A percentile compares a stretch with the other conserved stretches of the same genome.
These are phyloP conservation scores for Moesziomyces sp. DNA, from an alignment of 1,284 basidiomycete species.

Conservation along the genomic window DNA sequence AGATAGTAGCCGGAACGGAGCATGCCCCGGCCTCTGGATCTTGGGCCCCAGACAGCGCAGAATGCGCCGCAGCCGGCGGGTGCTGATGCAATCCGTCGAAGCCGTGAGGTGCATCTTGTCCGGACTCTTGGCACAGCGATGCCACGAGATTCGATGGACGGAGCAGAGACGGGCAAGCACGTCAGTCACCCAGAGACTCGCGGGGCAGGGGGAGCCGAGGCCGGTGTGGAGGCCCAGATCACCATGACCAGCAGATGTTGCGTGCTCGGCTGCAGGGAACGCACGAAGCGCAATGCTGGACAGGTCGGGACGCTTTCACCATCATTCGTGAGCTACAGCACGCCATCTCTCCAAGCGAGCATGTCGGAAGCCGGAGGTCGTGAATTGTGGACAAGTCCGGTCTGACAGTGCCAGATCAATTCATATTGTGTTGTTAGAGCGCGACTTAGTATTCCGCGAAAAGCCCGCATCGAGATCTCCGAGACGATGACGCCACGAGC, in stretches of 20 bases:
- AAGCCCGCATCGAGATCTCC: not conserved
- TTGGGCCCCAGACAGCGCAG: too few relatives aligned
- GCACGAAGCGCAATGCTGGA: not conserved
- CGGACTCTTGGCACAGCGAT: not conserved
- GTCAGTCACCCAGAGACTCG: not conserved
- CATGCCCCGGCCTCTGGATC: too few relatives aligned
- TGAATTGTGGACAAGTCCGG: not conserved
- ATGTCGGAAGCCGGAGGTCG: not conserved
- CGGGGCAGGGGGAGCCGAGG: not conserved
- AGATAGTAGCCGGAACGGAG: too few relatives aligned
- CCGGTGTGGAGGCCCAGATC: not conserved
- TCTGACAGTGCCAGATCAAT: not conserved
- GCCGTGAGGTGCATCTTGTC: not conserved
- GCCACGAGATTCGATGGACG: too few relatives aligned
- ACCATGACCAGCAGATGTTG: not conserved
- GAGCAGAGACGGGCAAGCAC: not conserved
- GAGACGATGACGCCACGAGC: slow-evolving; percentile 24
- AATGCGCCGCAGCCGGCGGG: too few relatives aligned
- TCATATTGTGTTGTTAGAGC: too few relatives aligned
- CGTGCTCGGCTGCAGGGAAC: not conserved
- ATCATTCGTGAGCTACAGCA: not conserved
- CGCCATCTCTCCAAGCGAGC: not conserved
- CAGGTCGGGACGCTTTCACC: not conserved
- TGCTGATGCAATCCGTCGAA: not conserved
- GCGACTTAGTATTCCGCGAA: not conserved